A percentile compares a stretch with the other conserved stretches of the same genome.
Evolutionary conservation across 495 filamentous ascomycete genomes (phyloP).

Genomic region (Bombardia bombarda): DNA sequence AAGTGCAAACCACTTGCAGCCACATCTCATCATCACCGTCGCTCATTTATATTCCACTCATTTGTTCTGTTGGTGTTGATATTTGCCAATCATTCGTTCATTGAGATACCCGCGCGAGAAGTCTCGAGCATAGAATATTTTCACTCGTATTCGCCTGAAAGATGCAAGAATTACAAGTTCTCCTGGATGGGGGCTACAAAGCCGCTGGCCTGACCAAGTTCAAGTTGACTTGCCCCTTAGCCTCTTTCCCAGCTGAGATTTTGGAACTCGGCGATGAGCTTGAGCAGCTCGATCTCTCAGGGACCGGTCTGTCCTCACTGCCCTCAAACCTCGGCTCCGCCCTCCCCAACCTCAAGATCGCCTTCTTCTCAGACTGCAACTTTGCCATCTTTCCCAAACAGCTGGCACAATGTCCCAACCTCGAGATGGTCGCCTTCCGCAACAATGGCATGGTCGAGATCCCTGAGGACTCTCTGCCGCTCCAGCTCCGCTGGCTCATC

Average conservation of each 20-base stretch:
- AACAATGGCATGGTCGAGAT: constrained; percentile 33
- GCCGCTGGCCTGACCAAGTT: constrained; percentile 21
- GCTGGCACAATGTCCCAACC: constrained; percentile 29
- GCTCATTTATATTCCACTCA: too few relatives aligned
- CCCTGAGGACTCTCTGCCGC: constrained; percentile 33
- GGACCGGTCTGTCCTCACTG: constrained; percentile 30
- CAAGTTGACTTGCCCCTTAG: constrained; percentile 28
- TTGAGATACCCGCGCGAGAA: too few relatives aligned
- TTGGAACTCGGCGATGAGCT: constrained; percentile 30
- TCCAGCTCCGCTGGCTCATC: constrained; percentile 34
- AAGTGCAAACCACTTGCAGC: too few relatives aligned
- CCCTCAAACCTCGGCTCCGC: constrained; percentile 26
- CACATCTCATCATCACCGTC: too few relatives aligned
- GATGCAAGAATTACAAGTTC: constrained; percentile 22
- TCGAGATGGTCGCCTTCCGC: constrained; percentile 41
- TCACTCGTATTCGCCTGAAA: too few relatives aligned
- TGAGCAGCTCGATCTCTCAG: constrained; percentile 38
- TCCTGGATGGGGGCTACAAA: constrained; percentile 20
- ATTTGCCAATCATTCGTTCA: too few relatives aligned
- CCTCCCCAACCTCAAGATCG: constrained; percentile 34
- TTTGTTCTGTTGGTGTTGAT: too few relatives aligned
- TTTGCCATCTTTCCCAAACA: constrained; percentile 35
- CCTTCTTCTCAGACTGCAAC: constrained; percentile 36
- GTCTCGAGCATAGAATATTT: too few relatives aligned
- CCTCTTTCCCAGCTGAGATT: constrained; percentile 31